These are phyloP conservation scores for Sphaerulina vaccinii DNA, from an alignment of 2,329 filamentous ascomycete genomes.

Conservation along the genomic window DNA sequence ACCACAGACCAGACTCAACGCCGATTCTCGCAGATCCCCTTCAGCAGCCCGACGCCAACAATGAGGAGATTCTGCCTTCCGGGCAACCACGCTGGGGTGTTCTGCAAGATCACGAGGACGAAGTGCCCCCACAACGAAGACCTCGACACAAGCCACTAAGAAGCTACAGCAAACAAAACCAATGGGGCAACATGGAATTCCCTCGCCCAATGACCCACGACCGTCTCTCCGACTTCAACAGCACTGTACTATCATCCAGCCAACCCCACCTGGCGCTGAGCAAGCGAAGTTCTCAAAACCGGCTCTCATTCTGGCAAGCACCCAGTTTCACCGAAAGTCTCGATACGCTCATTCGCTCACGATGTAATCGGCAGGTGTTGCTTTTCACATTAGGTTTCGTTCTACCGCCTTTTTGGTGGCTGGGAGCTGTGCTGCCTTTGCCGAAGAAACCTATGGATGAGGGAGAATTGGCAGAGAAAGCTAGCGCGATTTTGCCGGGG, in stretches of 20 bases:
- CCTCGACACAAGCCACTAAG: slow-evolving; percentile 25
- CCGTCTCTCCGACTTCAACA: slow-evolving; percentile 29
- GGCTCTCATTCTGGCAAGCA: slow-evolving; percentile 35
- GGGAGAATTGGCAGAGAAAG: slow-evolving; percentile 29
- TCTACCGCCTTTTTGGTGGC: slow-evolving; percentile 38
- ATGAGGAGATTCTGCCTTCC: slow-evolving; percentile 29
- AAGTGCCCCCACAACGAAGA: slow-evolving; percentile 5
- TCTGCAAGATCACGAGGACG: slow-evolving; percentile 27
- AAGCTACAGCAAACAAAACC: slow-evolving; percentile 34
- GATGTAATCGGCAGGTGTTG: slow-evolving; percentile 38
- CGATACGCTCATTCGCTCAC: slow-evolving; percentile 34
- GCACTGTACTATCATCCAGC: slow-evolving; percentile 12
- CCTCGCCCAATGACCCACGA: slow-evolving; percentile 37
- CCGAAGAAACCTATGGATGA: slow-evolving; percentile 29
- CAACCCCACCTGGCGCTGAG: slow-evolving; percentile 34
- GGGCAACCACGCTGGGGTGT: slow-evolving; percentile 33
- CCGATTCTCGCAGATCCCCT: slow-evolving; percentile 27
- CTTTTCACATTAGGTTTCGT: slow-evolving; percentile 40
- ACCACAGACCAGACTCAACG: slow-evolving; percentile 29
- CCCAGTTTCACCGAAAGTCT: slow-evolving; percentile 38
- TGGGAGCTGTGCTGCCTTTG: slow-evolving; percentile 38
- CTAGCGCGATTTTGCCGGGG: slow-evolving; percentile 18
- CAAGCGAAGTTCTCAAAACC: slow-evolving; percentile 25
- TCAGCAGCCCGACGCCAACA: slow-evolving; percentile 6
- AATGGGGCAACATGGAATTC: slow-evolving; percentile 36